These are phyloP conservation scores for Limtongia smithiae DNA, from an alignment of 805 yeast species.

Conservation along the genomic window DNA sequence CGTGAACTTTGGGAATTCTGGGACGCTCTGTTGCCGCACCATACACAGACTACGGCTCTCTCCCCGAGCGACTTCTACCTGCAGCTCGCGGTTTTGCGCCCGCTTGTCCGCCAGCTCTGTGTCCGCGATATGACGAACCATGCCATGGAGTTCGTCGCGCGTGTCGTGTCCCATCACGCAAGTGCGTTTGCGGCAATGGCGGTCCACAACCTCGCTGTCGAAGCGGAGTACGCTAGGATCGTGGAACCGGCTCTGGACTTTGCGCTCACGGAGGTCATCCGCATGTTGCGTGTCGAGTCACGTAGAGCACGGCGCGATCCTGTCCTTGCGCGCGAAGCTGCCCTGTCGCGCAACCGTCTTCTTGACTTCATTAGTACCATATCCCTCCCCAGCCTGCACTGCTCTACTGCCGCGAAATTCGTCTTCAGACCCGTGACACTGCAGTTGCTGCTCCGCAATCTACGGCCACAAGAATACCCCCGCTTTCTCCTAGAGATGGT, in stretches of 20 bases:
- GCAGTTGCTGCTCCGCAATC: neutral
- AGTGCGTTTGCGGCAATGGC: neutral
- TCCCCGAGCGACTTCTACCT: neutral
- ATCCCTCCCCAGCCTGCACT: neutral
- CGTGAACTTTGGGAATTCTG: neutral
- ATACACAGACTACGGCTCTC: neutral
- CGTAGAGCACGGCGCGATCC: too few species aligned
- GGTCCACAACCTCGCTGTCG: too few species aligned
- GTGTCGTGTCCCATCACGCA: neutral
- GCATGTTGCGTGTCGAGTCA: neutral
- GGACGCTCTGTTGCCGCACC: neutral
- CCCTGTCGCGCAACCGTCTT: neutral
- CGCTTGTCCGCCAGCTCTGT: neutral
- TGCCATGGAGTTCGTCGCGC: neutral
- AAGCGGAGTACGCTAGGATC: neutral
- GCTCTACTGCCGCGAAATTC: neutral
- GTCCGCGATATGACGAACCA: neutral
- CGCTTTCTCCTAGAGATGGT: conserved; percentile 8
- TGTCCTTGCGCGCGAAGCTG: too few species aligned
- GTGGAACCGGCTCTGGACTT: neutral
- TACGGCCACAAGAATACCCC: neutral
- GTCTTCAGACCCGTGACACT: neutral
- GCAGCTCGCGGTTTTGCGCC: neutral
- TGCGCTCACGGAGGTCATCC: neutral
- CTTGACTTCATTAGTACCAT: neutral